These are phyloP conservation scores for Cladosporium colombiae DNA, from an alignment of 2,329 filamentous ascomycete species.

Conservation along the genomic window DNA sequence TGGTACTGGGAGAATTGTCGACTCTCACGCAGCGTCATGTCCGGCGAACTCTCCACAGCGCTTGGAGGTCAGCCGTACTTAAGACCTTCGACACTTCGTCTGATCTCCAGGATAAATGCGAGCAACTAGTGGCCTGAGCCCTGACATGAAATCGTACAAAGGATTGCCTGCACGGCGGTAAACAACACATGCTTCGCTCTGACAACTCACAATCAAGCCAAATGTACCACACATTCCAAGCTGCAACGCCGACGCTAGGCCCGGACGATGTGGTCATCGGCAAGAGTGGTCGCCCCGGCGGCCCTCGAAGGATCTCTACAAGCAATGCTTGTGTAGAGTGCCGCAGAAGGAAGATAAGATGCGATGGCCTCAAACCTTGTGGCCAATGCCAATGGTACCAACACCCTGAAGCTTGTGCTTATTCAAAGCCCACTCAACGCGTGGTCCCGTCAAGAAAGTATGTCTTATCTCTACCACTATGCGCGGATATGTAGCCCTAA, in stretches of 20 bases:
- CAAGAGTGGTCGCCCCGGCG: slow-evolving; percentile 40
- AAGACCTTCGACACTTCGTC: slow-evolving; percentile 7
- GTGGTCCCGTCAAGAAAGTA: slow-evolving; percentile 78
- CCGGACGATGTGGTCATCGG: slow-evolving; percentile 38
- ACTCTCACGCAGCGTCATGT: slow-evolving; percentile 14
- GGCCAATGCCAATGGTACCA: slow-evolving; percentile 81
- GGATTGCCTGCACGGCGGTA: slow-evolving; percentile 17
- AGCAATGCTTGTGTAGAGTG: slow-evolving; percentile 72
- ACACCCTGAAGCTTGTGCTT: slow-evolving; percentile 75
- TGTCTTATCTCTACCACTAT: slow-evolving; percentile 34
- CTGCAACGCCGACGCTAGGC: slow-evolving; percentile 34
- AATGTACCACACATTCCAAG: slow-evolving; percentile 51
- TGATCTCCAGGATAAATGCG: slow-evolving; percentile 4
- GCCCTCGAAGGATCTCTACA: slow-evolving; percentile 49
- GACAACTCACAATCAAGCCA: slow-evolving; percentile 10
- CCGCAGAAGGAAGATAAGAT: slow-evolving; percentile 79
- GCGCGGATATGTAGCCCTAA: not conserved
- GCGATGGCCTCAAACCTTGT: slow-evolving; percentile 78
- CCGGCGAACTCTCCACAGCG: slow-evolving; percentile 7
- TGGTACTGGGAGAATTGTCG: not conserved
- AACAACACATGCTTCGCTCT: slow-evolving; percentile 10
- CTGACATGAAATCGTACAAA: slow-evolving; percentile 15
- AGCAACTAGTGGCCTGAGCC: slow-evolving; percentile 2
- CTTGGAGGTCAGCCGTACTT: slow-evolving; percentile 5
- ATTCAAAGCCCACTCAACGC: slow-evolving; percentile 76